Base-by-base conservation (phyloP, 139 green algal species). In the Chlorella sp. region DNA sequence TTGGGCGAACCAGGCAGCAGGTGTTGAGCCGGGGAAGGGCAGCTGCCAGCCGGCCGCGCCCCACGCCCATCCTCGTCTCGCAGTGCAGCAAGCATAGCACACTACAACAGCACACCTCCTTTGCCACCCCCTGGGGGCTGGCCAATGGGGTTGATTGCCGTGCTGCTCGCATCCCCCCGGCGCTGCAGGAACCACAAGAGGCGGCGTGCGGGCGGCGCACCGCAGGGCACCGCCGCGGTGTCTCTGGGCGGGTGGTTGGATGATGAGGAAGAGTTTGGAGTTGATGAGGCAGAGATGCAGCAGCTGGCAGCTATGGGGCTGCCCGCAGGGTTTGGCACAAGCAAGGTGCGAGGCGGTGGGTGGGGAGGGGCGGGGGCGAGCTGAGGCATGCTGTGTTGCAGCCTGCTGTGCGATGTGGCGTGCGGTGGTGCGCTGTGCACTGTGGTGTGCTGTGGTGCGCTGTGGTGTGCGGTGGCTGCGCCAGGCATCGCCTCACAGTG, bases 261-360 rank as follows among this genome's bases (percentile, higher is more conserved):
- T 48, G 81, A 86, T 9, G 81, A 60, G 57, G 89, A 48, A 22
- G 69, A 71, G 60, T 39, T 61, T 84, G 88, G 64, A 4, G 39
- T 85, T 22, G 88, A 91, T 71, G 66, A 88, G 19, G 88, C 28
- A 16, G 84, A 88, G 66, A 37, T 88, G 37, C 34, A 64, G 37
- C 61, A 69, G 36, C 40, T 88, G 37, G 64, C 76, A 0, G 68
- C 64, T 11, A 34, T 92, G 61, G 89, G 89, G 24, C 85, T 92
- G 78, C 89, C 89, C 18, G 34, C 42, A 5, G 78, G 68, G 28
- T 92, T 92, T 77, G 83, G 83, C 68, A 83, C 42, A 21, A 84
- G 12, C 42, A 91, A 91, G 88, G 88, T 75, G 40, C 30, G 73
- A n/a, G 32, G 32, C 32, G n/a, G 32, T 12, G 73, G 73, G 73